These are phyloP conservation scores for Yarrowia porcina DNA, from an alignment of 805 yeast genomes.

Conservation along the genomic window DNA sequence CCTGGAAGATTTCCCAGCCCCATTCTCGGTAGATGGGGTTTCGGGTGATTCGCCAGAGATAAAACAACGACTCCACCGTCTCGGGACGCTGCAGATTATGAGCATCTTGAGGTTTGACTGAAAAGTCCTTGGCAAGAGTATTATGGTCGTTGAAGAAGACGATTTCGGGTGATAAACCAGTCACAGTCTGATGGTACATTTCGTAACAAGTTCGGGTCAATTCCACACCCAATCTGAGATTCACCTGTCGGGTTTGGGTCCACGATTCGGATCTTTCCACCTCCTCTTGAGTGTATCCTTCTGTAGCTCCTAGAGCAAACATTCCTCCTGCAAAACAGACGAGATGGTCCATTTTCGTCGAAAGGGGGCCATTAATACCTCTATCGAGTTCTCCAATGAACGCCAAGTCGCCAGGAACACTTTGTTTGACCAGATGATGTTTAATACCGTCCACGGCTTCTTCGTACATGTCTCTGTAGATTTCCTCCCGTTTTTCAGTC, in stretches of 20 bases:
- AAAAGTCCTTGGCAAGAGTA: slow-evolving; percentile 54
- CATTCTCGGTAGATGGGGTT: slow-evolving; percentile 79
- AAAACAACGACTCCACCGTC: slow-evolving; percentile 83
- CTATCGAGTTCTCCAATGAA: slow-evolving; percentile 73
- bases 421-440: slow-evolving; percentile 56
- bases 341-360: slow-evolving; percentile 84
- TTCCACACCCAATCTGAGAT: slow-evolving; percentile 68
- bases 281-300: slow-evolving; percentile 54
- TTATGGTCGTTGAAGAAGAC: slow-evolving; percentile 70
- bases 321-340: slow-evolving; percentile 91
- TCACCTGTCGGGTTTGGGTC: slow-evolving; percentile 56
- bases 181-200: slow-evolving; percentile 69
- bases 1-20: slow-evolving; percentile 83
- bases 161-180: slow-evolving; percentile 87
- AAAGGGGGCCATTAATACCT: slow-evolving; percentile 60
- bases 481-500: slow-evolving; percentile 56
- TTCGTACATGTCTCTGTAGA: slow-evolving; percentile 71
- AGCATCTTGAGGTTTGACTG: slow-evolving; percentile 64
- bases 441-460: slow-evolving; percentile 76
- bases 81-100: slow-evolving; percentile 93
- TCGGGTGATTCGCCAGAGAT: slow-evolving; percentile 73
- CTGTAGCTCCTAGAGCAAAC: slow-evolving; percentile 84
- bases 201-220: slow-evolving; percentile 77
- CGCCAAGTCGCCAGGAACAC: slow-evolving; percentile 59
- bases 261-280: slow-evolving; percentile 54